A percentile compares a stretch with the other conserved stretches of the same genome.
phyloP scores from a whole-genome alignment of 257 asterid genomes.

The Solanum lycopersicoides region DNA sequence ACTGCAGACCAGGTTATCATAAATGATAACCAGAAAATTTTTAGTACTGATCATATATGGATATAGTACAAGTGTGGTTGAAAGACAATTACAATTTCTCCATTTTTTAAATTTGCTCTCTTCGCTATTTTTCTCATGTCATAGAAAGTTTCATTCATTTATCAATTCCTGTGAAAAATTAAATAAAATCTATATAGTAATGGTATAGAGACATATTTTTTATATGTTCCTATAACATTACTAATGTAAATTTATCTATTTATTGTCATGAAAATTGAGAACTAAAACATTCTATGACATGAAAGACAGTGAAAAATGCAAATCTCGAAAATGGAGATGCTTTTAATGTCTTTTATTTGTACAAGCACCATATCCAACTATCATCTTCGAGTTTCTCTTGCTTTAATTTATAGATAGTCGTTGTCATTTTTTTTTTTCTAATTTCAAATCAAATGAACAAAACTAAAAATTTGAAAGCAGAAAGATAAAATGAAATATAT shows the following conservation, averaged over 20 bases:
- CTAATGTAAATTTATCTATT: too few species aligned
- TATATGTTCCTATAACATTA: too few species aligned
- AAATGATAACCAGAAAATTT: background rate
- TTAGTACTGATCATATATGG: constrained; percentile 46
- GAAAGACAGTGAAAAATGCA: background rate
- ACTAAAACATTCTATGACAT: background rate
- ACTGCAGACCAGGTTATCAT: background rate
- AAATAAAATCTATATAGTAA: background rate
- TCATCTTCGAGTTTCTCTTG: constrained; percentile 17
- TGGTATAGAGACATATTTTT: background rate
- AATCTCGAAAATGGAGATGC: constrained; percentile 70
- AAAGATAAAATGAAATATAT: too few species aligned
- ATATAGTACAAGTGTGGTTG: background rate
- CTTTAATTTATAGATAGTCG: background rate
- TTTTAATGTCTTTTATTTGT: background rate
- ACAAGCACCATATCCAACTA: constrained; percentile 67
- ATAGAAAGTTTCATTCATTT: background rate
- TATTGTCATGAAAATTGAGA: background rate
- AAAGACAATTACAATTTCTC: background rate
- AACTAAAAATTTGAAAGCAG: too few species aligned
- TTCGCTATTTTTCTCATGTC: background rate
- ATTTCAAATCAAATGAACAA: background rate
- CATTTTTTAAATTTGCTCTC: too few species aligned
- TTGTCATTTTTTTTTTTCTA: too few species aligned
- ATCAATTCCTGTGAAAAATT: background rate